Evolutionary conservation across 176 grass and related monocot genomes (phyloP).

Genomic region (Oryza officinalis): DNA sequence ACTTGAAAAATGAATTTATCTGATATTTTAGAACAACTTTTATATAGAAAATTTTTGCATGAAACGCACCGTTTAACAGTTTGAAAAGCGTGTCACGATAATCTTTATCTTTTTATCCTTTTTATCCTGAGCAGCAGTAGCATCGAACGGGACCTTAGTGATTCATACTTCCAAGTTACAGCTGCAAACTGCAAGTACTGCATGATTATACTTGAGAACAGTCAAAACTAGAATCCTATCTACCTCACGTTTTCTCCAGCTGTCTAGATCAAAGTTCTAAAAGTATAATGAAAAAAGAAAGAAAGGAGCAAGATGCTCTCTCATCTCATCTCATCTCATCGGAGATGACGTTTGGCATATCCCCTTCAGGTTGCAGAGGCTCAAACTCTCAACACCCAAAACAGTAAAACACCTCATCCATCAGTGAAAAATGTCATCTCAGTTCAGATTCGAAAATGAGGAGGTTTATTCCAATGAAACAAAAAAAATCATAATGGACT

Average conservation of each 20-base stretch:
- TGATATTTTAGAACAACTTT: too few species aligned
- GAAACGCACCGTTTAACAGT: too few species aligned
- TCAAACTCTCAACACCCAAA: constrained; percentile 15
- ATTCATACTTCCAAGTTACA: not conserved
- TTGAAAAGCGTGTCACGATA: too few species aligned
- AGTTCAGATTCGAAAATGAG: constrained; percentile 15
- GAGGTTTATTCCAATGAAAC: not conserved
- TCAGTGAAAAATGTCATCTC: not conserved
- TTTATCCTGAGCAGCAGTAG: too few species aligned
- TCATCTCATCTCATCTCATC: constrained; percentile 38
- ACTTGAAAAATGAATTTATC: too few species aligned
- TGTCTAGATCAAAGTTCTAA: constrained; percentile 45
- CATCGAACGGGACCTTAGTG: too few species aligned
- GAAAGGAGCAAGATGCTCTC: constrained; percentile 30
- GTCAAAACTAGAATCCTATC: not conserved
- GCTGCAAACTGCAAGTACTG: constrained; percentile 12
- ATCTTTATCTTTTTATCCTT: too few species aligned
- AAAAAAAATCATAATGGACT: not conserved
- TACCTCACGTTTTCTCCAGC: constrained; percentile 23
- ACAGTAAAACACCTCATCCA: constrained; percentile 1
- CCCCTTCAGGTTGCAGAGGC: not conserved
- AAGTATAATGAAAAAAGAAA: constrained; percentile 2
- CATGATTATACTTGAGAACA: not conserved
- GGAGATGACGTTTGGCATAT: constrained; percentile 23
- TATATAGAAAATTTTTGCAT: too few species aligned